These are phyloP conservation scores for Fusarium oxysporum DNA, from an alignment of 2,329 filamentous ascomycete species.

Conservation along the genomic window DNA sequence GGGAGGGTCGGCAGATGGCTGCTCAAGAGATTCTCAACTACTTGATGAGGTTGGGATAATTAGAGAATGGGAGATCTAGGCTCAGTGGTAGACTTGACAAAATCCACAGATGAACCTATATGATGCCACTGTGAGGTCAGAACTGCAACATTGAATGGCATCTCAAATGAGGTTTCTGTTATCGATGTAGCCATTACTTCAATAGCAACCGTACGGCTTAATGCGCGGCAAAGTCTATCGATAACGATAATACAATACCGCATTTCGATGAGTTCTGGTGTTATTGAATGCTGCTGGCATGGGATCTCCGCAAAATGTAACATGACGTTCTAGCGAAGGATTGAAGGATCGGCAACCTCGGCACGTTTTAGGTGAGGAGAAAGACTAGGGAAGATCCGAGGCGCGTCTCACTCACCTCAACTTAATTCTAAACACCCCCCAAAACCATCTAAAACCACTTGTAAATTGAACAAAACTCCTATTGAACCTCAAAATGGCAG, in stretches of 20 bases:
- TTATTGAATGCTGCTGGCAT: neutral
- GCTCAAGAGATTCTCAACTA: neutral
- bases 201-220: accelerated
- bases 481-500: neutral
- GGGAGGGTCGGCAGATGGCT: neutral
- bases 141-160: no score
- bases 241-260: neutral
- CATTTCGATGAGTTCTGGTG: neutral
- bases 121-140: neutral
- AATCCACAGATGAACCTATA: neutral
- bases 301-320: neutral
- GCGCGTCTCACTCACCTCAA: neutral
- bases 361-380: slow-evolving; percentile 8
- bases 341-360: slow-evolving; percentile 12
- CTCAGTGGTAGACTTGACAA: no score
- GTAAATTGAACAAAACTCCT: accelerated
- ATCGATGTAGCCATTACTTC: neutral
- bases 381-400: neutral
- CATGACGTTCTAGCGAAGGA: neutral
- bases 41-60: neutral
- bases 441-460: accelerated
- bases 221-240: accelerated
- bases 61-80: neutral
- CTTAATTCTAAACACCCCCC: accelerated
- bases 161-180: no score